phyloP scores from a whole-genome alignment of 345 rosid genomes.

The Salix udensis region DNA sequence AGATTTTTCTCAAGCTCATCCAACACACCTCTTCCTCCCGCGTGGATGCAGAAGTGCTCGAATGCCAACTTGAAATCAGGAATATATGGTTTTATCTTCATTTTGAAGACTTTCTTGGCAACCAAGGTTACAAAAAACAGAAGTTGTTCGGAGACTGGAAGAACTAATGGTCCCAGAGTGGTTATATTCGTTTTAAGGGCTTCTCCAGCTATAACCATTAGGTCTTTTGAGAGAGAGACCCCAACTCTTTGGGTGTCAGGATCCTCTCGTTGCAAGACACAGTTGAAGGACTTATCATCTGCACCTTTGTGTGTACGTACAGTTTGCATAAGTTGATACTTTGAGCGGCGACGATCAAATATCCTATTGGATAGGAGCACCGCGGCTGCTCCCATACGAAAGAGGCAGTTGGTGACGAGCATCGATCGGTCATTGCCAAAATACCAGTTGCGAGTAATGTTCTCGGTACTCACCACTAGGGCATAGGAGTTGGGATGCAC shows the following conservation, averaged over 20 bases:
- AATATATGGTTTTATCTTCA: constrained; percentile 61
- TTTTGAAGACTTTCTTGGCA: constrained; percentile 59
- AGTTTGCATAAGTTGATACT: constrained; percentile 19
- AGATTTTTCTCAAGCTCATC: constrained; percentile 86
- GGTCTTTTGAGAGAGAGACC: constrained; percentile 76
- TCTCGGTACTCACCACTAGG: constrained; percentile 26
- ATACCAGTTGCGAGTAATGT: constrained; percentile 19
- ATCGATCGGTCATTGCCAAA: constrained; percentile 20
- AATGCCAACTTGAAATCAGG: constrained; percentile 84
- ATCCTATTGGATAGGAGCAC: constrained; percentile 20
- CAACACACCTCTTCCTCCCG: constrained; percentile 81
- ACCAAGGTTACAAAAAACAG: constrained; percentile 63
- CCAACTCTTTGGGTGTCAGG: constrained; percentile 45
- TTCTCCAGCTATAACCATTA: constrained; percentile 93
- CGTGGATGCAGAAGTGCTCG: constrained; percentile 86
- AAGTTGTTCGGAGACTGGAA: constrained; percentile 88
- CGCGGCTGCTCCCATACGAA: constrained; percentile 29
- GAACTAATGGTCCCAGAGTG: constrained; percentile 75
- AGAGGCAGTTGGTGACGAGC: constrained; percentile 26
- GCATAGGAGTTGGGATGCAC: constrained; percentile 22
- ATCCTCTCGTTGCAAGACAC: constrained; percentile 16
- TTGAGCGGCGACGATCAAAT: constrained; percentile 20
- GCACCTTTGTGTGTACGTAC: constrained; percentile 23
- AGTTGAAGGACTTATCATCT: constrained; percentile 14
- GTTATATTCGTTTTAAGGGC: constrained; percentile 84